These are phyloP conservation scores for Truncatella angustata DNA, from an alignment of 2,329 filamentous ascomycete genomes.

Conservation along the genomic window DNA sequence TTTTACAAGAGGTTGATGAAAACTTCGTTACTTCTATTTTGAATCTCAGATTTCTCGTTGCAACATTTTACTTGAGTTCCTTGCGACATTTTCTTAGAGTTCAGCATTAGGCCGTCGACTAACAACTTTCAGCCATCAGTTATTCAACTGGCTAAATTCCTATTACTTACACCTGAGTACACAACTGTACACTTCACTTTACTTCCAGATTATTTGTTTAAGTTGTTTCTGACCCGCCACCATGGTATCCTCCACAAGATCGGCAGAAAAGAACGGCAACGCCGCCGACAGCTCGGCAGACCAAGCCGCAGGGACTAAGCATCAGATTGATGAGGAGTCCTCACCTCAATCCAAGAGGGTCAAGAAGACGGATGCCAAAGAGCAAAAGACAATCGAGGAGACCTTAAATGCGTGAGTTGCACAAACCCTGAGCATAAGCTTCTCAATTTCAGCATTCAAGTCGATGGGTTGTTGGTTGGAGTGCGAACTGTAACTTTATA, in stretches of 20 bases:
- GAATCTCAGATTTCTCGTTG: no score
- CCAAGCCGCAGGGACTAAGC: conserved; percentile 31
- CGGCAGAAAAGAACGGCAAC: conserved; percentile 19
- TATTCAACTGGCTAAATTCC: no score
- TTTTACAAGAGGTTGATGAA: neutral
- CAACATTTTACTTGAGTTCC: no score
- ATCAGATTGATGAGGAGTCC: conserved; percentile 27
- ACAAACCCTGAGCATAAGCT: no score
- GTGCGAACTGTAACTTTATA: neutral
- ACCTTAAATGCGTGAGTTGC: conserved; percentile 33
- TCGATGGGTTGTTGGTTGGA: neutral
- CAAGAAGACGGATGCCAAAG: conserved; percentile 31
- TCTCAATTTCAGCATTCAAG: neutral
- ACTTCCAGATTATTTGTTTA: no score
- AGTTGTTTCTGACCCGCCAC: no score
- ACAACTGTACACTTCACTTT: no score
- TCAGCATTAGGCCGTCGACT: no score
- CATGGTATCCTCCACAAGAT: conserved; percentile 7
- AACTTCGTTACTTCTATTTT: no score
- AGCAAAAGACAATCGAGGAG: conserved; percentile 54
- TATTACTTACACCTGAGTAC: no score
- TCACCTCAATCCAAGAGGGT: conserved; percentile 38
- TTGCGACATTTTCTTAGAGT: no score
- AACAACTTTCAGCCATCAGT: no score
- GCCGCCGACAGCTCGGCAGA: conserved; percentile 10